A percentile compares a stretch with the other conserved stretches of the same genome.
phyloP scores from a whole-genome alignment of 2,329 filamentous ascomycete species.

The Nothophoma quercina region DNA sequence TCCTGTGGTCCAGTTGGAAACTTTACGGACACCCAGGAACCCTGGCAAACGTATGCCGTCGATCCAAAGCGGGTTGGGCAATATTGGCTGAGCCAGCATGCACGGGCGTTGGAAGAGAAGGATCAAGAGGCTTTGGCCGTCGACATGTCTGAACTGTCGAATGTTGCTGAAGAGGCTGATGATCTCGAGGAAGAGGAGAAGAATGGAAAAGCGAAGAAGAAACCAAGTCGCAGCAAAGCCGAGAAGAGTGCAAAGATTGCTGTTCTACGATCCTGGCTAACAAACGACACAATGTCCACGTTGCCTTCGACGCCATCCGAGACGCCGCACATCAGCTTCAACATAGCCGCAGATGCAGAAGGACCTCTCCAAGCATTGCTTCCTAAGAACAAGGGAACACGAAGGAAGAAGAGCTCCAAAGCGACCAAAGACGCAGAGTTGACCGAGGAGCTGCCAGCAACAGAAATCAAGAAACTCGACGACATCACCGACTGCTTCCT shows the following conservation, averaged over 20 bases:
- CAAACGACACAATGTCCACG: slow-evolving; percentile 20
- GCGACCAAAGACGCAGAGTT: neutral
- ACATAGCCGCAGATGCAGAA: slow-evolving; percentile 16
- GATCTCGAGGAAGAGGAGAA: neutral
- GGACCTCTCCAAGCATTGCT: slow-evolving; percentile 17
- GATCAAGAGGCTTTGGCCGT: slow-evolving; percentile 16
- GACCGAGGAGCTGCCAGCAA: neutral
- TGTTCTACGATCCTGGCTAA: slow-evolving; percentile 57
- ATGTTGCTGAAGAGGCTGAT: slow-evolving; percentile 18
- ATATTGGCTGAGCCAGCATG: slow-evolving; percentile 44
- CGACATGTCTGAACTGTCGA: neutral
- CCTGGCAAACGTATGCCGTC: slow-evolving; percentile 30
- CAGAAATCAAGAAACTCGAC: slow-evolving; percentile 68
- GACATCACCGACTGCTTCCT: slow-evolving; percentile 82
- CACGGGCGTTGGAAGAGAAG: slow-evolving; percentile 12
- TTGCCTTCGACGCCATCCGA: slow-evolving; percentile 1
- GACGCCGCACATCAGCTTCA: slow-evolving; percentile 28
- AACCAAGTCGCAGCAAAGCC: slow-evolving; percentile 49
- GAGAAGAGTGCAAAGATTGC: slow-evolving; percentile 70
- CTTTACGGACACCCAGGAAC: too few species aligned
- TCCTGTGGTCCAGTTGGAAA: too few species aligned
- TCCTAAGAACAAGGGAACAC: neutral
- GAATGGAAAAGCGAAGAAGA: slow-evolving; percentile 29
- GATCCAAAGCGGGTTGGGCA: slow-evolving; percentile 49
- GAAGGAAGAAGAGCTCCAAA: neutral